Base-by-base conservation (phyloP, 345 rosid genomes). In the Aquilaria yunnanensis region DNA sequence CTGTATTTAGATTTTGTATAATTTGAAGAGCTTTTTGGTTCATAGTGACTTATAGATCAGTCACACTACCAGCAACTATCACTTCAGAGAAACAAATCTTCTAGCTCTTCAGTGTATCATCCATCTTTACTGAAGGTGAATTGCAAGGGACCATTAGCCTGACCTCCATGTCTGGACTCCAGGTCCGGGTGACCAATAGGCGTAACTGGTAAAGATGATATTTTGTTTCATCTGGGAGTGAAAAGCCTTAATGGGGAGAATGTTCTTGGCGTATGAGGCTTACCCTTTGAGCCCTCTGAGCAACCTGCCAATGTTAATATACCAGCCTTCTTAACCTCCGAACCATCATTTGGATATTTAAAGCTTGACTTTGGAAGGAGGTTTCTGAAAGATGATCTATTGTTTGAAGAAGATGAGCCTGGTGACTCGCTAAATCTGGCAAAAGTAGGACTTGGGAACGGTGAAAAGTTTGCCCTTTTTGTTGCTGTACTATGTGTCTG, bases 171-270 rank as follows among this genome's bases (percentile, higher is more conserved):
- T 59, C 16, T 74, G n/a, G 98, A 90, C 83, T 82, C 98, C 1
- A 94, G 98, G 74, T 88, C 88, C n/a, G 96, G 90, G 73, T 80
- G 95, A 64, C 85, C 68, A 55, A 70, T 68, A 9, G 88, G 96
- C 43, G 87, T 83, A 67, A 71, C 83, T 0, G 97, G 98, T 51
- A 83, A 76, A 11, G 96, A 90, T 60, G 84, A 81, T 41, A 92
- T 64, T 62, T 65, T 80, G 74, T 74, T 89, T 48, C 14, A 45
- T 71, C 77, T 79, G 5, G 88, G 80, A 37, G 86, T 71, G 69
- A 93, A 75, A 57, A 88, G 54, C 72, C 79, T 83, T 32, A 84
- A 64, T 47, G 87, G 68, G 43, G 94, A 87, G 69, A 79, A 65
- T 23, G 85, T 83, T 64, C 95, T 90, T 47, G 80, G 73, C 51